Base-by-base conservation (phyloP, 1,284 basidiomycete species). In the Trichosporon sp. region DNA sequence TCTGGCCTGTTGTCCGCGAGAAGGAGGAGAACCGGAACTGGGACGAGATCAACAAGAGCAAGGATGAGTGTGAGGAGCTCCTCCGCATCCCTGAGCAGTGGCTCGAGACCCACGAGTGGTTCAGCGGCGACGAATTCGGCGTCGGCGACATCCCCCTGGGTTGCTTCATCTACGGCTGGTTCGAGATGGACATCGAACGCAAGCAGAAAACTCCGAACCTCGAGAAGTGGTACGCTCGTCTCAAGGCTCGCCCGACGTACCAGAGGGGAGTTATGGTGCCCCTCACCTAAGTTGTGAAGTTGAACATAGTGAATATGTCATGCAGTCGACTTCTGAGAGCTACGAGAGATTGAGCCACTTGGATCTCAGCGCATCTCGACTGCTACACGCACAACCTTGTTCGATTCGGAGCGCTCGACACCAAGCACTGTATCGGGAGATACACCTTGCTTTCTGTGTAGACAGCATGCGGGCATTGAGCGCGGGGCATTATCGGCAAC, bases 141-240 rank as follows among this genome's bases (percentile, higher is more conserved):
- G 35, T 62, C 6, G 70, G 65, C 38, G 70, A 71, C 23, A 67
- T 71, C 15, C 44, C 65, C 15, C 63, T 71, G 31, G 70, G 70
- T 11, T 32, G 34, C 51, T 65, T 60, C 29, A n/a, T 62, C 6
- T 71, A 69, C 47, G 58, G 53, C 3, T 71, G 58, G 44, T 67
- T 65, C 29, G 67, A 65, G 47, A 65, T 71, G 63, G 31, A 60
- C 34, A 67, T 71, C 21, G 27, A 64, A 27, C 68, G 68, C 12
- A 51, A 51, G 47, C n/a, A 47, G 31, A 15, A 18, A 1, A 12
- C 18, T 2, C 70, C 65, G 0, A 62, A 67, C 47, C 56, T 71
- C 60, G 29, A 34, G 7, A 25, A 25, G n/a, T 71, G 70, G 70
- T 69, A 67, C 23, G 47, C 21, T 15, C 34, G 58, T 4, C 64